Percentiles rank a stretch among this genome's conserved stretches.
phyloP scores from a whole-genome alignment of 2,329 filamentous ascomycete genomes.

The Botryotinia narcissicola region DNA sequence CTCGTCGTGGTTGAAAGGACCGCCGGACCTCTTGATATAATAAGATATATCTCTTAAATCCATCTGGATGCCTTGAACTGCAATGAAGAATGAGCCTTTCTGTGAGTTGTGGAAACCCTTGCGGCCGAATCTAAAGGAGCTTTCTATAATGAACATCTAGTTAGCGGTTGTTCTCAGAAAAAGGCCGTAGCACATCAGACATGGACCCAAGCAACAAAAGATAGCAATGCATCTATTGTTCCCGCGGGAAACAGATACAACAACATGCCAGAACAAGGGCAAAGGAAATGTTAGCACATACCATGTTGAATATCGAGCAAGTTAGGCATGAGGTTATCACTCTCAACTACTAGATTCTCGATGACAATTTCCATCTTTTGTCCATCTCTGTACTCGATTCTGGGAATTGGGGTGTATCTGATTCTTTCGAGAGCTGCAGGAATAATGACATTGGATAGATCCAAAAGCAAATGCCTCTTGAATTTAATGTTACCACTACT shows the following conservation, averaged over 20 bases:
- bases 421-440: slow-evolving; percentile 79
- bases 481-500: slow-evolving; percentile 79
- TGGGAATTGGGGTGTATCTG: slow-evolving; percentile 87
- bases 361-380: slow-evolving; percentile 80
- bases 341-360: slow-evolving; percentile 93
- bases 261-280: background rate
- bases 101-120: slow-evolving; percentile 79
- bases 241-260: background rate
- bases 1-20: slow-evolving; percentile 85
- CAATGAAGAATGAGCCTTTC: slow-evolving; percentile 77
- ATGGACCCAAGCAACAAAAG: background rate
- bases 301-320: slow-evolving; percentile 78
- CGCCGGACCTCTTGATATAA: slow-evolving; percentile 92
- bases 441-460: slow-evolving; percentile 81
- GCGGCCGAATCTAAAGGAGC: slow-evolving; percentile 92
- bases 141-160: slow-evolving; percentile 49
- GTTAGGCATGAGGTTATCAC: slow-evolving; percentile 95
- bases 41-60: slow-evolving; percentile 89
- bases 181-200: background rate
- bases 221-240: background rate
- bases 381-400: slow-evolving; percentile 83
- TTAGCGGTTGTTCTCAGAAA: slow-evolving; percentile 1
- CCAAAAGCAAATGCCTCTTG: slow-evolving; percentile 90
- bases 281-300: slow-evolving; percentile 19
- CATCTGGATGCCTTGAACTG: slow-evolving; percentile 87